Evolutionary conservation across 352 stramenopile species (phyloP).

Genomic region (Hyaloperonospora brassicae): DNA sequence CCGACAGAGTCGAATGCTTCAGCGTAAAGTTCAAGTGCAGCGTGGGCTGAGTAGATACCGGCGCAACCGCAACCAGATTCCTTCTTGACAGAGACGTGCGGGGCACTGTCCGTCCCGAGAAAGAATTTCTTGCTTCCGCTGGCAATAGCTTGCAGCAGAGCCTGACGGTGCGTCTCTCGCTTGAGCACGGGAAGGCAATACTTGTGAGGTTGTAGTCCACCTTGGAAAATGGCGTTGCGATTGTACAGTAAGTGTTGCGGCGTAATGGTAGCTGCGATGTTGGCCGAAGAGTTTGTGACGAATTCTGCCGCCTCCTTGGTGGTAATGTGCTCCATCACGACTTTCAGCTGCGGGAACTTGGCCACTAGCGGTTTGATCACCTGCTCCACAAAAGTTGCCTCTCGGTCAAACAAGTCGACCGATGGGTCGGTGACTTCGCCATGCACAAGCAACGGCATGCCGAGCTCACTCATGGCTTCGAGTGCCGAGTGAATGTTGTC

Average conservation of each 20-base stretch:
- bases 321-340: slow-evolving; percentile 99
- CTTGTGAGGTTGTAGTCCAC: slow-evolving; percentile 96
- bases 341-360: slow-evolving; percentile 92
- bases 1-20: slow-evolving; percentile 93
- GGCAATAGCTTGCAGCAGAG: slow-evolving; percentile 86
- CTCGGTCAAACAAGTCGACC: slow-evolving; percentile 98
- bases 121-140: slow-evolving; percentile 96
- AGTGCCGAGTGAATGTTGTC: slow-evolving; percentile 89
- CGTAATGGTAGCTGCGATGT: slow-evolving; percentile 97
- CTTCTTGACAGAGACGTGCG: slow-evolving; percentile 90
- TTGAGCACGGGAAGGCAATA: slow-evolving; percentile 99
- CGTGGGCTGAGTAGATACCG: slow-evolving; percentile 95
- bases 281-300: slow-evolving; percentile 78
- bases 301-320: slow-evolving; percentile 95
- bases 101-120: slow-evolving; percentile 96
- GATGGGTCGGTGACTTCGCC: slow-evolving; percentile 91
- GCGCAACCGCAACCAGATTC: slow-evolving; percentile 89
- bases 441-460: slow-evolving; percentile 95
- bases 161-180: slow-evolving; percentile 87
- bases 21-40: slow-evolving; percentile 95
- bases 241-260: slow-evolving; percentile 99
- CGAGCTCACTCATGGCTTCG: slow-evolving; percentile 59
- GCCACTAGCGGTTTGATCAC: slow-evolving; percentile 91
- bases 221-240: slow-evolving; percentile 91
- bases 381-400: slow-evolving; percentile 93